Base-by-base conservation (phyloP, 345 rosid species). In the Cardamine resedifolia region DNA sequence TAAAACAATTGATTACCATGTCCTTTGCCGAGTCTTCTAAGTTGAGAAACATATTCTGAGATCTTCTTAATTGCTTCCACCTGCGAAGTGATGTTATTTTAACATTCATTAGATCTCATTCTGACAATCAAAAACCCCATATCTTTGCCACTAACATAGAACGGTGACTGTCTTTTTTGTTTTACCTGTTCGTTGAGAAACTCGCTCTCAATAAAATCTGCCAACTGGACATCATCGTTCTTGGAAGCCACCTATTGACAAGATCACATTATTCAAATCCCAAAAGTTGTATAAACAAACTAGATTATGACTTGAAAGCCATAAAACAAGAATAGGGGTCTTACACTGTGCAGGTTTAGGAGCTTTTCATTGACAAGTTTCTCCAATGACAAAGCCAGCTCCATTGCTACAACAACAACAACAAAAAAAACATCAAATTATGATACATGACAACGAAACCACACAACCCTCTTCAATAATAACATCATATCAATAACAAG, bases 291-390 rank as follows among this genome's bases (percentile, higher is more conserved):
- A 14, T 44, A 16, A 38, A 9, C 4, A 47, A 18, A 55, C 77
- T 33, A 27, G 14, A 34, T 27, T 24, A 24, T 28, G 63, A 69
- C 51, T 18, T 52, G 55, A 53, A 21, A 31, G 23, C 45, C 69
- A 60, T 16, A 51, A 44, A 58, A 53, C 51, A 50, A 20, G 59
- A 30, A 2, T 0, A 52, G 55, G 62, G 10, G 64, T 57, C 75
- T 85, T 87, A 94, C 99, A 19, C 60, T 71, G 72, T 94, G 96
- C 78, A 94, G 58, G 72, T 77, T 81, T 57, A 91, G 66, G 30
- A 94, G 91, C 80, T 94, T 94, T 65, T 85, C 96, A 68, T 91
- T 94, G 33, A 80, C 85, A 50, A 94, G 85, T 80, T 94, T 94
- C 87, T 94, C 99, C 78, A 94, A 70, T 6, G 97, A 88, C 28